Percentiles rank a stretch among this genome's conserved stretches.
Evolutionary conservation across 2,329 filamentous ascomycete species (phyloP).

Genomic region (Ramichloridium luteum): DNA sequence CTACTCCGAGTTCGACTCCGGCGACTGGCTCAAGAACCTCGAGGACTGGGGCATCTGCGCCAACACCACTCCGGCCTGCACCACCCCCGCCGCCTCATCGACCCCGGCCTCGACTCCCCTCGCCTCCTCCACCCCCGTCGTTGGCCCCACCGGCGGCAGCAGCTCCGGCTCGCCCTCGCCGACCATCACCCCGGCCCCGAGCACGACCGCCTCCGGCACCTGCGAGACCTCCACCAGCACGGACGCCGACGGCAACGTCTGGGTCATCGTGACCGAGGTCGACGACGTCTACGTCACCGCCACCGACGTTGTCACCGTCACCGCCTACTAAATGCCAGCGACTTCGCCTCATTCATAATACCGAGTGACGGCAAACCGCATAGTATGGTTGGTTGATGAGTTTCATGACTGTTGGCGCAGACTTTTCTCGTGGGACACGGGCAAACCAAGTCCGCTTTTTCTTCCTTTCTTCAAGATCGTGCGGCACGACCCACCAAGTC

Average conservation of each 20-base stretch:
- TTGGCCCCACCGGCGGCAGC: not conserved
- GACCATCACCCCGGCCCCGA: not conserved
- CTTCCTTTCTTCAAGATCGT: too few relatives aligned
- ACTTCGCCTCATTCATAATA: too few relatives aligned
- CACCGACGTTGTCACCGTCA: not conserved
- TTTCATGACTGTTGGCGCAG: too few relatives aligned
- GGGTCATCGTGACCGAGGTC: not conserved
- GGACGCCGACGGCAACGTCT: not conserved
- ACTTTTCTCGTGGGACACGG: too few relatives aligned
- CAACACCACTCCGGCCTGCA: not conserved
- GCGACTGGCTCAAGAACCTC: slow-evolving; percentile 22
- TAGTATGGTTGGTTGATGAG: too few relatives aligned
- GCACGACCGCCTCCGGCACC: not conserved
- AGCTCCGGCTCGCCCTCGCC: not conserved
- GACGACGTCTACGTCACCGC: not conserved
- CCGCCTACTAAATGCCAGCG: too few relatives aligned
- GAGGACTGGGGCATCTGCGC: slow-evolving; percentile 16
- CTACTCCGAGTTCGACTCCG: slow-evolving; percentile 24
- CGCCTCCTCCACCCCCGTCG: not conserved
- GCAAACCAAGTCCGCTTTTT: too few relatives aligned
- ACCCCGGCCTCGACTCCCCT: not conserved
- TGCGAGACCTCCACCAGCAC: not conserved
- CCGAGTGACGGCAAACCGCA: too few relatives aligned
- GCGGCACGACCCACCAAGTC: too few relatives aligned
- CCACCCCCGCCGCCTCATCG: not conserved